Percentiles rank a stretch among this genome's conserved stretches.
Evolutionary conservation across 768 basidiomycete genomes (phyloP).

Genomic region (Boletus fagicola): DNA sequence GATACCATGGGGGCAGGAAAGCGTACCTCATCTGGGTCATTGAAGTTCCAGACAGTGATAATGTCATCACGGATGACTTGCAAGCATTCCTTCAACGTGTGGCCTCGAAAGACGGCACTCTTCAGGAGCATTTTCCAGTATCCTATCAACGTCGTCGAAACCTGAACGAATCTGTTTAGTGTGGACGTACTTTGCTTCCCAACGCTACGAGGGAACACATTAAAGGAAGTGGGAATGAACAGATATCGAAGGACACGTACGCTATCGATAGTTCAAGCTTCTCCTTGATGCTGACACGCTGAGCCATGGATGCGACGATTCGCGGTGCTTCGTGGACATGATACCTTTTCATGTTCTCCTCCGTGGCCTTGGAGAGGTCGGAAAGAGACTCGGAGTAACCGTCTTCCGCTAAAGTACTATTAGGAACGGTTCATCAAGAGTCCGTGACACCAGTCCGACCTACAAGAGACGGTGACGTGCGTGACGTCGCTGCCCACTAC

Average conservation of each 20-base stretch:
- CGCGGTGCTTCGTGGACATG: conserved; percentile 11
- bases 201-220: background rate
- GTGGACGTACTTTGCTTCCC: conserved; percentile 13
- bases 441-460: background rate
- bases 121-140: conserved; percentile 13
- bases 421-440: background rate
- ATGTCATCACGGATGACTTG: conserved; percentile 12
- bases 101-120: conserved; percentile 7
- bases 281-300: conserved; percentile 16
- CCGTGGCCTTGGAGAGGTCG: background rate
- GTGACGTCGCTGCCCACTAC: conserved; percentile 1
- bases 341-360: conserved; percentile 4
- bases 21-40: conserved; percentile 11
- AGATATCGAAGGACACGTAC: background rate
- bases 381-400: conserved; percentile 7
- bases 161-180: too few relatives aligned
- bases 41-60: conserved; percentile 13
- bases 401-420: conserved; percentile 2
- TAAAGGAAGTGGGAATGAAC: background rate
- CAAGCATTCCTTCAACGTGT: conserved; percentile 11
- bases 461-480: conserved; percentile 10
- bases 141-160: background rate
- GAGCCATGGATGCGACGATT: conserved; percentile 12
- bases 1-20: too few relatives aligned
- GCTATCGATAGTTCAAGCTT: conserved; percentile 14